phyloP scores from a whole-genome alignment of 2,329 filamentous ascomycete genomes.

The Fusarium piperis region DNA sequence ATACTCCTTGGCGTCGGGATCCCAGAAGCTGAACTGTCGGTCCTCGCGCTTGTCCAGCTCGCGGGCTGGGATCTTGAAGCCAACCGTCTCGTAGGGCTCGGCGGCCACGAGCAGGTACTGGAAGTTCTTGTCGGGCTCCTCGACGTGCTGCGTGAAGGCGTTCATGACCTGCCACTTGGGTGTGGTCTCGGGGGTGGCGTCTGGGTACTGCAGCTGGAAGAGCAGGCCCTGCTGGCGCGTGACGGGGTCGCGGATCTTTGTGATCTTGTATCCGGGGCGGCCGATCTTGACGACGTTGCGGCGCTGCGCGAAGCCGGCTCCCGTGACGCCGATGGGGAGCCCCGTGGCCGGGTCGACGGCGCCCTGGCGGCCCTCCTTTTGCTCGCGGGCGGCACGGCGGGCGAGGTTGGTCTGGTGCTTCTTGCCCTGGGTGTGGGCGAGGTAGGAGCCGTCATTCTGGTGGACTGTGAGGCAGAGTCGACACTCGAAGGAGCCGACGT shows the following conservation, averaged over 20 bases:
- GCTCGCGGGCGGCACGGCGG: constrained; percentile 92
- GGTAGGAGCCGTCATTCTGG: constrained; percentile 98
- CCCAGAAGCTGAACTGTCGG: constrained; percentile 93
- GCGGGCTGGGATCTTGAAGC: constrained; percentile 92
- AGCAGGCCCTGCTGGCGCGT: constrained; percentile 89
- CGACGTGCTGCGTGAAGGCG: constrained; percentile 93
- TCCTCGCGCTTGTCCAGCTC: constrained; percentile 92
- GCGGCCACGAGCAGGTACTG: constrained; percentile 96
- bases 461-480: constrained; percentile 96
- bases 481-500: constrained; percentile 97
- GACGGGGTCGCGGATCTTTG: constrained; percentile 89
- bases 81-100: constrained; percentile 97
- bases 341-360: constrained; percentile 74
- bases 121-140: constrained; percentile 92
- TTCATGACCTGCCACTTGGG: constrained; percentile 97
- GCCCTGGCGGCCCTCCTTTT: constrained; percentile 80
- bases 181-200: constrained; percentile 78
- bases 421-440: constrained; percentile 96
- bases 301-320: constrained; percentile 73
- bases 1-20: constrained; percentile 94
- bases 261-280: constrained; percentile 96
- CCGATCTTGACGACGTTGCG: constrained; percentile 95
- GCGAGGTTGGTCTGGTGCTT: constrained; percentile 99
- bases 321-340: constrained; percentile 76
- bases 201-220: constrained; percentile 97